Percentiles rank a stretch among this genome's conserved stretches.
phyloP scores from a whole-genome alignment of 495 filamentous ascomycete genomes.

The Aspergillus taichungensis region DNA sequence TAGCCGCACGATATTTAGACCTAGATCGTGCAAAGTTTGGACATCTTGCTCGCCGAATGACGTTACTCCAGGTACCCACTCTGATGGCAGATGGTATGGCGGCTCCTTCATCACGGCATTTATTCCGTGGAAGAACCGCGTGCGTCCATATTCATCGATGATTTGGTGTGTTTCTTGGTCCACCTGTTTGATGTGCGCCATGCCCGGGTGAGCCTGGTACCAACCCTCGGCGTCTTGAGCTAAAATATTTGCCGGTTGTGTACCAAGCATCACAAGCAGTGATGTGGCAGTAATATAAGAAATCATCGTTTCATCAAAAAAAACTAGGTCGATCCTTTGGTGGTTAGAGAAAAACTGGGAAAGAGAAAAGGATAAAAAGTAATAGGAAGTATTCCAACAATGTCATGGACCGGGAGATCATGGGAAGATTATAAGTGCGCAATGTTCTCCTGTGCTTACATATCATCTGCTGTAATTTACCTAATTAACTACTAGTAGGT shows the following conservation, averaged over 20 bases:
- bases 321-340: background rate
- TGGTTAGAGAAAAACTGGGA: background rate
- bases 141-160: conserved; percentile 9
- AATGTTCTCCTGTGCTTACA: background rate
- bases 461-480: background rate
- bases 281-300: conserved; percentile 2
- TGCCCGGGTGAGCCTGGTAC: conserved; percentile 9
- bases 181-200: conserved; percentile 10
- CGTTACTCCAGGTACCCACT: conserved; percentile 9
- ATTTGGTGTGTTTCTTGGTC: conserved; percentile 11
- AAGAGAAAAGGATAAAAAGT: background rate
- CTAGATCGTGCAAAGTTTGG: conserved; percentile 10
- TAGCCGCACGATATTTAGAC: conserved; percentile 9
- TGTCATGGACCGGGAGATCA: background rate
- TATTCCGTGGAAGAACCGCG: conserved; percentile 12
- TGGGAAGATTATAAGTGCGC: conserved; percentile 2
- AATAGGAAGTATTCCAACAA: background rate
- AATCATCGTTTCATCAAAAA: conserved; percentile 1
- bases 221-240: conserved; percentile 9
- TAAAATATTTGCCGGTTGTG: background rate
- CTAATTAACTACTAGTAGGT: too few species aligned
- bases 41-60: conserved; percentile 12
- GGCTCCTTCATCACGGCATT: conserved; percentile 12
- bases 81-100: conserved; percentile 9
- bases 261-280: conserved; percentile 5